Evolutionary conservation across 2,329 filamentous ascomycete genomes (phyloP), one percentile per base, ranked within the genome.

Genomic region (Lachnellula subtilissima): DNA sequence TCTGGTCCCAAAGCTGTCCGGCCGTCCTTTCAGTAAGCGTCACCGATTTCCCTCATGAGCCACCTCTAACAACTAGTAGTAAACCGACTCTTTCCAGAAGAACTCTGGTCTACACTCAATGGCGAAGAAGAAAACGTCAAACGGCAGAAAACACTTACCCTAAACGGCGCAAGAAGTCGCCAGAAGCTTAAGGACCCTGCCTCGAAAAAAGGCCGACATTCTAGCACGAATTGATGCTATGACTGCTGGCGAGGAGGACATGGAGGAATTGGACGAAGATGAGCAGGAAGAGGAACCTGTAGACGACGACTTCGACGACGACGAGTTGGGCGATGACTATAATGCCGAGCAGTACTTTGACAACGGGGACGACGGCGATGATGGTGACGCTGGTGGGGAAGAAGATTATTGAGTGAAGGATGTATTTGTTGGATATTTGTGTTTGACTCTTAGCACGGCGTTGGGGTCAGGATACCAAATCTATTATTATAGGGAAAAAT

Each of bases 321-420:
- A 84, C 46, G 82, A 83, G 37, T 77, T 78, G 70, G 79, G 76
- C 5, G 82, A 80, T 4, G 83, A 85, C 65, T 85, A 86, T 64
- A 81, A 85, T 62, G 83, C 80, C 1, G 83, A 86, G 64, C 78
- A 85, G 60, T 86, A 86, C 72, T 84, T 84, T 64, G 79, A 82
- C 59, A 80, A 76, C 53, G 83, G 83, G 6, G 83, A 79, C 50
- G 76, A 77, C 49, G 76, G 77, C 48, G 75, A 71, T 50, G 75
- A 81, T 55, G 79, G 75, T 46, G 81, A 74, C 40, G 79, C 76
- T 35, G 80, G 76, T 42, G 78, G 74, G 6, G 81, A 55, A 7
- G 65, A 57, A 3, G 65, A 67, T 46, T 63, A 67, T 22, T 65
- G 65, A 42, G 65, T 59, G 46, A 22, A 9, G 8, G 19, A 23